Conservation (phyloP, 768 basidiomycete species). For the Calocybe indica region DNA sequence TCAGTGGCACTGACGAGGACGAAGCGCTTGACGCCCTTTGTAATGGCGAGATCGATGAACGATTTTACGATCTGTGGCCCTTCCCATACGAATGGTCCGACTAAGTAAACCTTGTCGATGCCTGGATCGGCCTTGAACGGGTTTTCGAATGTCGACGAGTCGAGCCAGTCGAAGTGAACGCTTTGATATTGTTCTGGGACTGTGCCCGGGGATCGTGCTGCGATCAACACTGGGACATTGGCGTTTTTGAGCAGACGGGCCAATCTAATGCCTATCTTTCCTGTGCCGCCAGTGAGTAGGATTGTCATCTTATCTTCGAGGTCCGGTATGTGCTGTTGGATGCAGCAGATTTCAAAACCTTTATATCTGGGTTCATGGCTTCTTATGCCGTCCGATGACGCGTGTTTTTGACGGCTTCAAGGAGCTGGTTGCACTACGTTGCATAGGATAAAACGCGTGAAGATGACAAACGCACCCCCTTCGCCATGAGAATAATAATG, state of each 20-base stretch:
- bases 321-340: not conserved
- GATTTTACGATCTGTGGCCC: conserved; percentile 15
- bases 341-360: too few species aligned
- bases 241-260: conserved; percentile 19
- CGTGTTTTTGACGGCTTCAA: too few species aligned
- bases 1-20: conserved; percentile 22
- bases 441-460: too few species aligned
- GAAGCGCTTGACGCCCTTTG: conserved; percentile 27
- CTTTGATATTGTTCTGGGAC: conserved; percentile 14
- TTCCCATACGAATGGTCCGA: conserved; percentile 17
- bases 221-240: conserved; percentile 19
- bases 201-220: conserved; percentile 16
- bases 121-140: conserved; percentile 19
- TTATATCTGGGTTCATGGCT: too few species aligned
- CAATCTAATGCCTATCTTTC: conserved; percentile 21
- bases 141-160: conserved; percentile 23
- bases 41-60: conserved; percentile 26
- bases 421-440: too few species aligned
- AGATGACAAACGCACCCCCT: too few species aligned
- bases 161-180: conserved; percentile 30
- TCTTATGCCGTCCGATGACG: too few species aligned
- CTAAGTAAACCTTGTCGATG: conserved; percentile 22
- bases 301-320: conserved; percentile 23
- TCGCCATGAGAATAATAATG: too few species aligned
- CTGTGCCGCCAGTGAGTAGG: conserved; percentile 31